Base-by-base conservation (phyloP, 441 rosid genomes). In the Mallotus repandus region DNA sequence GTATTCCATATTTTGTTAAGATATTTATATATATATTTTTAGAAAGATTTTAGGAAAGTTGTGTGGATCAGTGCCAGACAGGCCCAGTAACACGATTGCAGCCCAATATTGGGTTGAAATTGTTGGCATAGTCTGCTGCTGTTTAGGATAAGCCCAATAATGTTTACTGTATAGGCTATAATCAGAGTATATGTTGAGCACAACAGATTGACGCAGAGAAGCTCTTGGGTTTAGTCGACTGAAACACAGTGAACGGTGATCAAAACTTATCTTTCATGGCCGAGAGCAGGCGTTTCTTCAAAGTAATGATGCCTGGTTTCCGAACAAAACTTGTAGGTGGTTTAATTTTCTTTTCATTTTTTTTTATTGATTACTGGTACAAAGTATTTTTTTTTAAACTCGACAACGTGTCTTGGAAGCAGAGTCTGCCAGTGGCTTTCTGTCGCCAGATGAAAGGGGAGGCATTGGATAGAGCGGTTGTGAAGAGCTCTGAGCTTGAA, bases 361-460 rank as follows among this genome's bases (percentile, higher is more conserved):
- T 25, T 25, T 25, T 25, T 25, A 25, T 25, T 25, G 29, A 16
- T 62, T 16, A 6, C 2, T 38, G 0, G 12, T 35, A 7, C 6
- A 0, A 25, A 25, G 29, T 63, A 18, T 45, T 2, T 1, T 45
- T 21, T 6, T 7, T 18, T 18, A 2, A 21, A 19, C 11, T 16
- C 13, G 7, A 14, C 8, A 10, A n/a, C 9, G 18, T 43, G n/a
- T 64, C 19, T 1, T 49, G 56, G 14, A 25, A 49, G 48, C 41
- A 66, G 69, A 14, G 19, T 21, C 43, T 66, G 15, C 69, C 69
- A 13, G 41, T 25, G 21, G 69, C 56, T 66, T 49, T 66, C 69
- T 49, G 21, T 25, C 38, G 41, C 25, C 69, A 46, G 57, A n/a
- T 66, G 13, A 66, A 49, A 3, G 41, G 43, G 14, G 11, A 63